Base-by-base conservation (phyloP, 2,329 filamentous ascomycete species). In the Knoxdaviesia capensis region DNA sequence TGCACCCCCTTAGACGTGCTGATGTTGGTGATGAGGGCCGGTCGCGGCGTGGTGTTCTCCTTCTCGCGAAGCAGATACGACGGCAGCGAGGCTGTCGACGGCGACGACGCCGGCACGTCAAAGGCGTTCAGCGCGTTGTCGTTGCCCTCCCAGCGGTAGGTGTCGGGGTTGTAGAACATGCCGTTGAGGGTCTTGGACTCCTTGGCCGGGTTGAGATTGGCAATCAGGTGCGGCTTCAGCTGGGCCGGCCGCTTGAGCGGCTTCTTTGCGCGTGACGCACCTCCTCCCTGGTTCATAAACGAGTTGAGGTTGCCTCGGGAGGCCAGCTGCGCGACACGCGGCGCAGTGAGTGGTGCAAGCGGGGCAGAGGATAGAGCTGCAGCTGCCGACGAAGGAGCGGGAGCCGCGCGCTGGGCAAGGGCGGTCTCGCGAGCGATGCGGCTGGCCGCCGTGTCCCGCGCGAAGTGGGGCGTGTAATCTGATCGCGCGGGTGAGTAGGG, bases 61-160 rank as follows among this genome's bases (percentile, higher is more conserved):
- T 67, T 74, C 41, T 77, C 73, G 10, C 69, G 65, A 10, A 59
- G 48, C 36, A 58, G 51, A 37, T 63, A 57, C 1, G 61, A 58
- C 1, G 59, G 56, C 9, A 68, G 52, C 3, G 66, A 66, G 1
- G 64, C 54, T 3, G 52, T 48, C 1, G 68, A 68, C 2, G 73
- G 70, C 2, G 71, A 69, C 1, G 71, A 64, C 6, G 62, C 56
- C 5, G 75, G 63, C 43, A 68, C 58, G 42, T 94, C 86, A 58
- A 98, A 98, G 5, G 76, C 74, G 48, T 72, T 71, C 42, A 93
- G 64, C 33, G 71, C 80, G 51, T 85, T 88, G 56, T 98, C 90
- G 52, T 98, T 98, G 41, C 90, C 90, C 65, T 98, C 90, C 90
- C 90, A 98, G 40, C 77, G 72, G 53, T 78, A 90, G 6, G 83